Evolutionary conservation across 2,329 filamentous ascomycete species (phyloP).

Genomic region (Cadophora sp.): DNA sequence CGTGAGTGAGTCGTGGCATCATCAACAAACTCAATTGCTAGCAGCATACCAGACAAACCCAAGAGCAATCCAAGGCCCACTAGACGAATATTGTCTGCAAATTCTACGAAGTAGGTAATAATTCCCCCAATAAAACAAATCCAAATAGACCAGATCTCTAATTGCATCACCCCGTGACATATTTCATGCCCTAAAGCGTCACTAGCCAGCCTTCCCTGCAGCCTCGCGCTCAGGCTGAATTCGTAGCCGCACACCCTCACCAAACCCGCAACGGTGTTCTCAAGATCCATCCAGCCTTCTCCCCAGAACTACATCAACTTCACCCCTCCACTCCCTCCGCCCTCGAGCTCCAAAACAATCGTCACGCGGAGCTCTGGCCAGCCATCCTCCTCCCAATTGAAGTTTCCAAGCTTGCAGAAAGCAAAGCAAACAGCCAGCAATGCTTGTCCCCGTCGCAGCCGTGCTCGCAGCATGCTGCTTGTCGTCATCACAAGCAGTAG

Average conservation of each 20-base stretch:
- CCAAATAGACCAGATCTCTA: constrained; percentile 20
- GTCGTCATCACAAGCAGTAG: constrained; percentile 17
- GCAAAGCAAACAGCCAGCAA: constrained; percentile 18
- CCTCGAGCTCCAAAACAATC: constrained; percentile 28
- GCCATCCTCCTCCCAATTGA: constrained; percentile 28
- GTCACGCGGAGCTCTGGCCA: constrained; percentile 37
- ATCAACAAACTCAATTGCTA: background rate
- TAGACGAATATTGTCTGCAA: background rate
- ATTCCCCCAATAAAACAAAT: constrained; percentile 13
- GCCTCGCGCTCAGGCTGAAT: constrained; percentile 43
- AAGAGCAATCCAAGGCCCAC: background rate
- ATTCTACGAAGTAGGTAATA: constrained; percentile 10
- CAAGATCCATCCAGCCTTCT: constrained; percentile 28
- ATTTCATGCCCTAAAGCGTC: constrained; percentile 14
- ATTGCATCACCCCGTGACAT: constrained; percentile 13
- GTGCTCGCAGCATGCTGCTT: constrained; percentile 27
- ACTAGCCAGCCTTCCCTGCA: constrained; percentile 34
- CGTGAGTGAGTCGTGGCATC: constrained; percentile 5
- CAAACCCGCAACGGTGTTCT: constrained; percentile 40
- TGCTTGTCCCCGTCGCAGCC: constrained; percentile 36
- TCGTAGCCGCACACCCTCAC: constrained; percentile 20
- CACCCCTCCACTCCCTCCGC: constrained; percentile 11
- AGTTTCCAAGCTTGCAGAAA: constrained; percentile 1
- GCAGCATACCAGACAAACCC: background rate
- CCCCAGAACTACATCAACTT: background rate